Evolutionary conservation across 1,284 basidiomycete species (phyloP).

Genomic region (Megacollybia platyphylla): DNA sequence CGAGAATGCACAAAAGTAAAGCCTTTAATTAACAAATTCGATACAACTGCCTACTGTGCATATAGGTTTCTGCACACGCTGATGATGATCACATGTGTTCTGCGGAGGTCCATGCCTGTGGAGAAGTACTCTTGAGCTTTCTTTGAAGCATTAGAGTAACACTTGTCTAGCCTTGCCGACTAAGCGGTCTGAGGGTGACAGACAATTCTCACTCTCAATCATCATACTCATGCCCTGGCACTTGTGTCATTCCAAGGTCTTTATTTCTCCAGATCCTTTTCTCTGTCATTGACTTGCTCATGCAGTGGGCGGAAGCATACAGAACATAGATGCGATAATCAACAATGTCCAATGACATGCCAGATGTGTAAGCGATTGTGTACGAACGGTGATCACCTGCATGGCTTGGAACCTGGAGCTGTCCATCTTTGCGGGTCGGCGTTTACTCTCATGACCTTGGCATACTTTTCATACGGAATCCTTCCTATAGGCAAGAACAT

Average conservation of each 20-base stretch:
- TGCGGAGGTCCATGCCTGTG: slow-evolving; percentile 40
- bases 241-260: slow-evolving; percentile 31
- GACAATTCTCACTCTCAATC: slow-evolving; percentile 12
- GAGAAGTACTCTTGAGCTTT: slow-evolving; percentile 23
- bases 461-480: neutral
- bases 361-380: slow-evolving; percentile 43
- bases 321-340: slow-evolving; percentile 32
- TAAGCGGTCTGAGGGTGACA: slow-evolving; percentile 18
- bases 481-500: slow-evolving; percentile 30
- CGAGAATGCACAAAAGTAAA: slow-evolving; percentile 34
- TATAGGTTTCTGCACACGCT: slow-evolving; percentile 26
- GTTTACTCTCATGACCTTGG: neutral
- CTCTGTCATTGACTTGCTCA: neutral
- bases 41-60: slow-evolving; percentile 1
- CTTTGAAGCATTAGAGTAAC: neutral
- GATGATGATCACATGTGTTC: slow-evolving; percentile 41
- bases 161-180: slow-evolving; percentile 29
- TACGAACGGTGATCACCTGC: slow-evolving; percentile 33
- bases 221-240: slow-evolving; percentile 25
- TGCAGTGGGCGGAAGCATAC: slow-evolving; percentile 31
- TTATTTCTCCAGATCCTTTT: slow-evolving; percentile 5
- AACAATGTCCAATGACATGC: slow-evolving; percentile 40
- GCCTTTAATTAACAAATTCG: neutral
- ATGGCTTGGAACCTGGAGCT: slow-evolving; percentile 24
- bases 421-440: slow-evolving; percentile 51